Base-by-base conservation (phyloP, 192 early-diverging fungal genomes). In the Entomortierella parvispora region DNA sequence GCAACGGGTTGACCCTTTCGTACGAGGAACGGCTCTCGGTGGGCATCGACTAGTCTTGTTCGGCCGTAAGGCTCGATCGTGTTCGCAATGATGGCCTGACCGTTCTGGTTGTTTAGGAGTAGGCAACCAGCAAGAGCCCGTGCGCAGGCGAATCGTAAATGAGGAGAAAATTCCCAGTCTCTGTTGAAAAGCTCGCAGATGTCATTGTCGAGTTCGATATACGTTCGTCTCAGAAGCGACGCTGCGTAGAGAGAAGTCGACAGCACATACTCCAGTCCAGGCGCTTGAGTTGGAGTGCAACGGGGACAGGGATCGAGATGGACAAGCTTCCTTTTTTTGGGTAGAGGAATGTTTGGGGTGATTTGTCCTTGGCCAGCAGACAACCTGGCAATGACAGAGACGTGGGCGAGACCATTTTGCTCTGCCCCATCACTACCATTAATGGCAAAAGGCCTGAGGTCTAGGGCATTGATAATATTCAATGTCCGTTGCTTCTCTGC, bases 121-220 rank as follows among this genome's bases (percentile, higher is more conserved):
- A 79, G 29, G 31, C 55, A 79, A 17, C 66, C 57, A 25, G 66
- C 49, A 23, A 79, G 53, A 47, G 65, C 49, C 51, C 34, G 49
- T 3, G 48, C 58, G 22, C 43, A 79, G n/a, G 53, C 48, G 49
- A 69, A 69, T 15, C 58, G 60, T 6, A 65, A 23, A 12, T 65
- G 62, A 9, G 65, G 62, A 10, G 55, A 54, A 60, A 62, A 58
- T 42, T 58, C 43, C 62, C 75, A 79, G 59, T 79, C 75, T 37
- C 68, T 67, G 51, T 78, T 78, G 1, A 75, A 25, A 2, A 78
- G 58, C 42, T 69, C 67, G 25, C 67, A 54, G 29, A 61, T 29
- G 40, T 15, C 43, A 25, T 61, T 29, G 4, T 53, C 12, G 18
- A 69, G 51, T 18, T 58, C 65, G 5, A 59, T 32, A 43, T 26